A percentile compares a stretch with the other conserved stretches of the same genome.
These are phyloP conservation scores for Fraxinus floribunda DNA, from an alignment of 305 asterid genomes.

Conservation along the genomic window DNA sequence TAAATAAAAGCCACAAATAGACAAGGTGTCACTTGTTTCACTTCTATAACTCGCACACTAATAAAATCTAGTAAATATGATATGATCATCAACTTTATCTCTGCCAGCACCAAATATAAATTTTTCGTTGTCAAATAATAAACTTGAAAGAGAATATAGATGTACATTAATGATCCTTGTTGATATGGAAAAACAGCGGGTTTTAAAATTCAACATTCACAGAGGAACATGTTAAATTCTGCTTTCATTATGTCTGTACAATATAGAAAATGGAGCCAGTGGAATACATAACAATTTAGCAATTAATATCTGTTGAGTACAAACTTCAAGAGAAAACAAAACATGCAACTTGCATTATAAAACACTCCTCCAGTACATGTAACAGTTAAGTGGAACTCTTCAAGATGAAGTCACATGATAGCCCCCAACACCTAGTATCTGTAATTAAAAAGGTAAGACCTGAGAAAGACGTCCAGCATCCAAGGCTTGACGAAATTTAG, in stretches of 20 bases:
- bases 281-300: neutral
- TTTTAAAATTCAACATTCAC: neutral
- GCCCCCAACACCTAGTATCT: neutral
- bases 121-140: neutral
- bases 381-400: slow-evolving; percentile 2
- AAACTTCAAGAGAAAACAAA: neutral
- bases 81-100: neutral
- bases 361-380: neutral
- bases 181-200: neutral
- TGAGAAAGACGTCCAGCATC: slow-evolving; percentile 97
- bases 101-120: neutral
- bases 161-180: neutral
- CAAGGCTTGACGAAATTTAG: slow-evolving; percentile 83
- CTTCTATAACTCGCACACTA: neutral
- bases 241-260: neutral
- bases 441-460: slow-evolving; percentile 37
- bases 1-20: neutral
- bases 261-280: neutral
- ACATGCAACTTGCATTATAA: neutral
- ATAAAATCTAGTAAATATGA: neutral
- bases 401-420: neutral
- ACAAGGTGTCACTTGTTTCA: neutral
- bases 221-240: neutral
- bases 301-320: neutral
- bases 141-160: neutral